Conservation (phyloP, 1,284 basidiomycete species). For the Cronartium ribicola region DNA sequence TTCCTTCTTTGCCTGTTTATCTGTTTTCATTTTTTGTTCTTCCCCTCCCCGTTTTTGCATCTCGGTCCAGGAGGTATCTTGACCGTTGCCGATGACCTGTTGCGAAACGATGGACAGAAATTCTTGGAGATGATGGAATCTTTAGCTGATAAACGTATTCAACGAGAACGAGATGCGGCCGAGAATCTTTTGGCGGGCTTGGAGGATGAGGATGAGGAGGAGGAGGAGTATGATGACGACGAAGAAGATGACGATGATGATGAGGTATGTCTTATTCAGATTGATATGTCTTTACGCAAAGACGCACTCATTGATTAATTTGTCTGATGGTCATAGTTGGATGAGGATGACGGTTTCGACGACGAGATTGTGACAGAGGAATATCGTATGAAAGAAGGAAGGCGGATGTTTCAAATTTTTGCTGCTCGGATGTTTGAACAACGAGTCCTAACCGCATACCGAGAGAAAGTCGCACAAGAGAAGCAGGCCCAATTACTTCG, state of each 20-base stretch:
- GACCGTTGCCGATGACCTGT: constrained; percentile 96
- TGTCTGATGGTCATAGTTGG: too few species aligned
- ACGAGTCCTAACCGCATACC: constrained; percentile 85
- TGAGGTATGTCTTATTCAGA: constrained; percentile 45
- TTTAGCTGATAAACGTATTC: constrained; percentile 86
- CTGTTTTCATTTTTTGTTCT: constrained; percentile 22
- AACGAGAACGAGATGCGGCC: constrained; percentile 84
- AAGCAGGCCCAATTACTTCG: constrained; percentile 77
- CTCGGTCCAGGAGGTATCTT: constrained; percentile 74
- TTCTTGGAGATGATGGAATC: constrained; percentile 99
- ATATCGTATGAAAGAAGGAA: constrained; percentile 96
- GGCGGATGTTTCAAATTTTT: constrained; percentile 99
- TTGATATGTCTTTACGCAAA: constrained; percentile 43
- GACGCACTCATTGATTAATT: not conserved
- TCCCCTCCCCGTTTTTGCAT: constrained; percentile 38
- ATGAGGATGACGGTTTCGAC: constrained; percentile 50
- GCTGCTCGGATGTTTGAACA: constrained; percentile 99
- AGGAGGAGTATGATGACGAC: constrained; percentile 58
- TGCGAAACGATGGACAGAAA: constrained; percentile 97
- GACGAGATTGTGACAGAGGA: constrained; percentile 55
- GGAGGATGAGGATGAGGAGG: constrained; percentile 58
- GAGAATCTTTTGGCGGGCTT: constrained; percentile 60
- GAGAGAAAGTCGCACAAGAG: constrained; percentile 86
- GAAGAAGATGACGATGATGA: constrained; percentile 53
- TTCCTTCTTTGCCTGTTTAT: constrained; percentile 8